Percentiles rank a stretch among this genome's conserved stretches.
These are phyloP conservation scores for Neurospora africana DNA, from an alignment of 495 filamentous ascomycete species.

Conservation along the genomic window DNA sequence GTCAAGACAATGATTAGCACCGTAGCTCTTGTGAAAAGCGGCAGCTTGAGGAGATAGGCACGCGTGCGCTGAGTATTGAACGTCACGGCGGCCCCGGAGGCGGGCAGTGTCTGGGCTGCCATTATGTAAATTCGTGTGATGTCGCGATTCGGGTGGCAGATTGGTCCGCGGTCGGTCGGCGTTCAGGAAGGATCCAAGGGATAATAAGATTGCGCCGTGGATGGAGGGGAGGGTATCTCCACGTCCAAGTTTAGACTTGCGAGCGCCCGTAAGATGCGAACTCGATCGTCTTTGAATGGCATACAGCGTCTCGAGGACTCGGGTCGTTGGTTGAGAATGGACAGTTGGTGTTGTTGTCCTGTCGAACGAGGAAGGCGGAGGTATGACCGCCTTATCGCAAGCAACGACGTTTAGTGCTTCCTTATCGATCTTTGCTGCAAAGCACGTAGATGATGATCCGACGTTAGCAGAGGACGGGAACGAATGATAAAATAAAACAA, in stretches of 20 bases:
- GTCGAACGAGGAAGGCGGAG: not conserved
- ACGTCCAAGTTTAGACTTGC: not conserved
- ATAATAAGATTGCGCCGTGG: not conserved
- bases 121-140: conserved; percentile 2
- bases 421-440: not conserved
- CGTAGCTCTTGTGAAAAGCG: conserved; percentile 72
- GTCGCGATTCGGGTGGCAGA: not conserved
- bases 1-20: conserved; percentile 56
- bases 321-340: not conserved
- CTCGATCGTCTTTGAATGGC: not conserved
- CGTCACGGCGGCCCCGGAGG: not conserved
- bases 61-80: conserved; percentile 34
- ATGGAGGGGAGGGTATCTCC: not conserved
- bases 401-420: not conserved
- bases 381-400: not conserved
- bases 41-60: conserved; percentile 73
- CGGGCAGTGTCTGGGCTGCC: conserved; percentile 5
- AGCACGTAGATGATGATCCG: not conserved
- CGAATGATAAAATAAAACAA: not conserved
- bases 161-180: not conserved
- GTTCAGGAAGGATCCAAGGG: not conserved
- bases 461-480: not conserved
- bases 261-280: not conserved
- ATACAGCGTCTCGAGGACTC: not conserved
- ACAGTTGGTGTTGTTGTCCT: not conserved